Base-by-base conservation (phyloP, 1,139 yeast species). In the Zygoascus meyerae region DNA sequence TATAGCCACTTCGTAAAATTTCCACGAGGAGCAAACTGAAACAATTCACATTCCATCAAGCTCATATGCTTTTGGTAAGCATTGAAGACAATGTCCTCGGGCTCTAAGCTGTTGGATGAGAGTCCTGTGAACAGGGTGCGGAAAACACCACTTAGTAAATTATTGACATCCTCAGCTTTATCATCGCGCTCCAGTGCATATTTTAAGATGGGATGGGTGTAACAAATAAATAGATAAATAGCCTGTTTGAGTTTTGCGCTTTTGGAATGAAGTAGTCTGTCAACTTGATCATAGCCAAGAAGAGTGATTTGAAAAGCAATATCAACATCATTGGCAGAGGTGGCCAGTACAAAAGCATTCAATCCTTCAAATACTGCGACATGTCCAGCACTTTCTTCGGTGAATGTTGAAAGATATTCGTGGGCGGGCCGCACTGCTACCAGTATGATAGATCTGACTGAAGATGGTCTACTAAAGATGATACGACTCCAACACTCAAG, bases 171-270 rank as follows among this genome's bases (percentile, higher is more conserved):
- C 3, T 32, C 32, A 15, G 37, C 18, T 6, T 16, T 28, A 33
- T 17, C 14, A 18, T 30, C 10, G 12, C 12, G 43, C 15, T 17
- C 21, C 26, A 42, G 26, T 16, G 30, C 33, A 12, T 42, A 42
- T 15, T 28, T n/a, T 12, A 52, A 32, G 2, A 50, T 49, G 17
- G 45, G 30, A 30, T 50, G 50, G 5, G 49, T 36, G 17, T 38
- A 37, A 9, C 60, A 44, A 2, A 52, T 50, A 46, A 62, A 62
- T 10, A 61, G 35, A 18, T 52, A 36, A 2, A 59, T 42, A 34
- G 61, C 61, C 30, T 59, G 62, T 39, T 48, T 53, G n/a, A 60
- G 39, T 1, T 53, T 36, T 6, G 52, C 55, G 30, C 52, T 51
- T 45, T 59, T 60, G 12, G 61, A 50, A 11, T 47, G 46, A 7